Percentiles rank a stretch among this genome's conserved stretches.
phyloP scores from a whole-genome alignment of 1,139 yeast species.

The Saccharomycopsis hybrid region DNA sequence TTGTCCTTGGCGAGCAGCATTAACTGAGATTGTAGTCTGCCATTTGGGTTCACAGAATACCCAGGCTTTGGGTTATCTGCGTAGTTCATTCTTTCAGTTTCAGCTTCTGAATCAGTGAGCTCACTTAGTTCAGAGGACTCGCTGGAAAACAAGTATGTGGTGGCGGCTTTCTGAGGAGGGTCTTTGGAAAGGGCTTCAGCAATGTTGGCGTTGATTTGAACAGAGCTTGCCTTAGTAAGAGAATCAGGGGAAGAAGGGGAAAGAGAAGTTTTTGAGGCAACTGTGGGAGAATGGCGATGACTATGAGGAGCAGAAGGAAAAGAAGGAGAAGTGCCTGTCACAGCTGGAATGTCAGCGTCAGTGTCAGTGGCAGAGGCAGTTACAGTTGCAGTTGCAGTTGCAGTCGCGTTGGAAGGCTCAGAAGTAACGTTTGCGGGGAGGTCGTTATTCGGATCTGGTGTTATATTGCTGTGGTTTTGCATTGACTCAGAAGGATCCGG shows the following conservation, averaged over 20 bases:
- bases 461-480: not conserved
- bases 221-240: no score
- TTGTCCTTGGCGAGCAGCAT: slow-evolving; percentile 31
- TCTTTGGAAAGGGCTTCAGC: not conserved
- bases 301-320: no score
- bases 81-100: slow-evolving; percentile 65
- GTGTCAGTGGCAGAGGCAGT: no score
- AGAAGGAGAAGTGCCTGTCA: no score
- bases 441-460: not conserved
- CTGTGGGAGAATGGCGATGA: no score
- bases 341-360: no score
- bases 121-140: slow-evolving; percentile 51
- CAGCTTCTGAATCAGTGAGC: slow-evolving; percentile 62
- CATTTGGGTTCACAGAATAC: slow-evolving; percentile 25
- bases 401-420: no score
- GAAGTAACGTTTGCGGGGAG: no score
- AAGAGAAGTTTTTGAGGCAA: no score
- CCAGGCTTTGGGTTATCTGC: slow-evolving; percentile 6
- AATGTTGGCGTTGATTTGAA: no score
- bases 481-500: slow-evolving; percentile 1
- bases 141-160: slow-evolving; percentile 21
- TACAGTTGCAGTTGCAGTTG: no score
- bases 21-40: slow-evolving; percentile 34
- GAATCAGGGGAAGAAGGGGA: no score
- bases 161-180: not conserved